A percentile compares a stretch with the other conserved stretches of the same genome.
These are phyloP conservation scores for Coniochaeta sp. DNA, from an alignment of 2,329 filamentous ascomycete species.

Conservation along the genomic window DNA sequence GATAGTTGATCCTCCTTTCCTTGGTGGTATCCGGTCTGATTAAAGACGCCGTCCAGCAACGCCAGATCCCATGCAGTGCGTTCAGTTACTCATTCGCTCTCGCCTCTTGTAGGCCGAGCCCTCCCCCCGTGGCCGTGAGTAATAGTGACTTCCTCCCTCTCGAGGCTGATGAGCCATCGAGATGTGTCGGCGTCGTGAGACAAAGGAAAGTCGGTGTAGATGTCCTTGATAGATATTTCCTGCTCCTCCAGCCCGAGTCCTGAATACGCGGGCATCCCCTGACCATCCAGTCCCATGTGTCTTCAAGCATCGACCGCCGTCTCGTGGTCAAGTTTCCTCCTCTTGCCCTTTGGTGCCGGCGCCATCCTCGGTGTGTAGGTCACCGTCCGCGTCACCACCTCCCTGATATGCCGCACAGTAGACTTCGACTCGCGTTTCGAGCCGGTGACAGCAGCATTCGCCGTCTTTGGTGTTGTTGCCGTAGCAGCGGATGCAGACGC, in stretches of 20 bases:
- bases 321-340: slow-evolving; percentile 58
- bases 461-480: slow-evolving; percentile 4
- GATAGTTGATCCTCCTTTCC: not conserved
- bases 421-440: slow-evolving; percentile 47
- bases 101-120: not conserved
- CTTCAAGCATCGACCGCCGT: slow-evolving; percentile 17
- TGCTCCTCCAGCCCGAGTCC: no score
- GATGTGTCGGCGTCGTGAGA: not conserved
- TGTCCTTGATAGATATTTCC: not conserved
- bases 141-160: not conserved
- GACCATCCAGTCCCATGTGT: no score
- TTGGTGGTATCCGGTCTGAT: not conserved
- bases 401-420: slow-evolving; percentile 65
- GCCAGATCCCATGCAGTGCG: slow-evolving; percentile 1
- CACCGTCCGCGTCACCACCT: slow-evolving; percentile 90
- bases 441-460: slow-evolving; percentile 5
- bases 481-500: slow-evolving; percentile 10
- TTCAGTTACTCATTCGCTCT: not conserved
- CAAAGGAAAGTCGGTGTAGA: not conserved
- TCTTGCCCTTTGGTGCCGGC: slow-evolving; percentile 86
- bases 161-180: not conserved
- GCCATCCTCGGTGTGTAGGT: slow-evolving; percentile 85
- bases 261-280: no score
- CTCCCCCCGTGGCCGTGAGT: not conserved
- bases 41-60: slow-evolving; percentile 3